Conservation (phyloP, 345 rosid genomes). For the Erodium maritimum region DNA sequence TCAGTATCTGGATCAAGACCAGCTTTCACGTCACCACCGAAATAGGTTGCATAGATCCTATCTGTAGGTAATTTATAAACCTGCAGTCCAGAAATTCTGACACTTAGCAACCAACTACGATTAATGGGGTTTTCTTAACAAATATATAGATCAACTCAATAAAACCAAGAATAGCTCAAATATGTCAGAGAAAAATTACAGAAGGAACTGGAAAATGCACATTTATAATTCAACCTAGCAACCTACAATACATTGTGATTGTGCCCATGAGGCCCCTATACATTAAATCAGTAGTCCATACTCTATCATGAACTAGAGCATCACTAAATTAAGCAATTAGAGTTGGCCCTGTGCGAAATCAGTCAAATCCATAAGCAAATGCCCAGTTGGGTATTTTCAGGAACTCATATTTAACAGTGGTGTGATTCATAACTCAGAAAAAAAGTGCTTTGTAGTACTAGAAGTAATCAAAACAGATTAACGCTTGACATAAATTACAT, state of each 20-base stretch:
- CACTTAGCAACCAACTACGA: not conserved
- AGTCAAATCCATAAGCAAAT: not conserved
- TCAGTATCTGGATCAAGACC: conserved; percentile 84
- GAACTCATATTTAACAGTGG: not conserved
- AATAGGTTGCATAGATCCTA: conserved; percentile 86
- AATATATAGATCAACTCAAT: too few species aligned
- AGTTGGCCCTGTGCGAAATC: too few species aligned
- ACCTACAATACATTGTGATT: not conserved
- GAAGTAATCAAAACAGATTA: not conserved
- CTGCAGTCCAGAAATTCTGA: conserved; percentile 18
- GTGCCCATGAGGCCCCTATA: not conserved
- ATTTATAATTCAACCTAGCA: not conserved
- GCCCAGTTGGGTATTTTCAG: not conserved
- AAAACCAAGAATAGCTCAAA: too few species aligned
- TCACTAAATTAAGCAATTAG: not conserved
- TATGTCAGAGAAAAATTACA: too few species aligned
- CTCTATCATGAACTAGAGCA: not conserved
- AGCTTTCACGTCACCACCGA: conserved; percentile 87
- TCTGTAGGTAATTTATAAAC: conserved; percentile 68
- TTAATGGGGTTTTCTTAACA: too few species aligned
- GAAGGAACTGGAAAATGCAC: not conserved
- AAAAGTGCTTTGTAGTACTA: not conserved
- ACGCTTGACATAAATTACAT: not conserved
- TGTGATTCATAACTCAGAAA: not conserved
- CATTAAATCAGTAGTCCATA: too few species aligned